A percentile compares a stretch with the other conserved stretches of the same genome.
phyloP scores from a whole-genome alignment of 2,329 filamentous ascomycete species.

The Simplicillium aogashimaense region DNA sequence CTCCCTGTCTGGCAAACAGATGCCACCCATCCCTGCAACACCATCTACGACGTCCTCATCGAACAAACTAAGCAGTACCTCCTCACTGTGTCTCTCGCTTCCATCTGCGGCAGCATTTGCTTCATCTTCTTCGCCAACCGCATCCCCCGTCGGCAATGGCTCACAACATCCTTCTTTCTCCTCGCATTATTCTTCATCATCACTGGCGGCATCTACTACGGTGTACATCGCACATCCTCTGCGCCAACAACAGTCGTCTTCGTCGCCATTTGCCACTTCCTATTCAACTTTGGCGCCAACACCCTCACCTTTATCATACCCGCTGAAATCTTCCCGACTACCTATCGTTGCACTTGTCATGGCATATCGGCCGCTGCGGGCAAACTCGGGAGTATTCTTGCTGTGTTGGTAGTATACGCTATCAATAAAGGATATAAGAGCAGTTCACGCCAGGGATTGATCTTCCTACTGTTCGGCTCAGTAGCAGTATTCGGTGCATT shows the following conservation, averaged over 20 bases:
- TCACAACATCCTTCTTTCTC: constrained; percentile 37
- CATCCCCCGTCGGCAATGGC: constrained; percentile 36
- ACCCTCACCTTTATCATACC: constrained; percentile 55
- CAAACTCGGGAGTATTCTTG: constrained; percentile 46
- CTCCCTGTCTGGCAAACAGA: constrained; percentile 42
- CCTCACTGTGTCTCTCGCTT: constrained; percentile 39
- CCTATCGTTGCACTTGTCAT: constrained; percentile 52
- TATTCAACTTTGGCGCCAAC: constrained; percentile 50
- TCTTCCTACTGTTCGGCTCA: constrained; percentile 40
- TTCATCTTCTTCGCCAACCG: constrained; percentile 38
- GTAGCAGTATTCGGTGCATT: constrained; percentile 38
- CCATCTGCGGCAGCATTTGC: constrained; percentile 37
- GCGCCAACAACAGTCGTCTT: constrained; percentile 37
- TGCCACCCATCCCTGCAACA: constrained; percentile 35
- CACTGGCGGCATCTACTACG: constrained; percentile 40
- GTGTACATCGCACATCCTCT: constrained; percentile 27
- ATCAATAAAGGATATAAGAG: constrained; percentile 35
- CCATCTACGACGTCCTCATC: constrained; percentile 40
- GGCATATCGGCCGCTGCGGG: constrained; percentile 52
- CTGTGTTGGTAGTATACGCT: constrained; percentile 38
- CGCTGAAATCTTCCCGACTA: constrained; percentile 54
- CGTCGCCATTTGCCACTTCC: constrained; percentile 42
- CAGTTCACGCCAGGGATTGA: constrained; percentile 33
- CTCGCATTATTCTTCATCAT: constrained; percentile 36
- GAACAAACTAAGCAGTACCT: constrained; percentile 44